Base-by-base conservation (phyloP, 139 green algal species). In the Tetraselmis striata region DNA sequence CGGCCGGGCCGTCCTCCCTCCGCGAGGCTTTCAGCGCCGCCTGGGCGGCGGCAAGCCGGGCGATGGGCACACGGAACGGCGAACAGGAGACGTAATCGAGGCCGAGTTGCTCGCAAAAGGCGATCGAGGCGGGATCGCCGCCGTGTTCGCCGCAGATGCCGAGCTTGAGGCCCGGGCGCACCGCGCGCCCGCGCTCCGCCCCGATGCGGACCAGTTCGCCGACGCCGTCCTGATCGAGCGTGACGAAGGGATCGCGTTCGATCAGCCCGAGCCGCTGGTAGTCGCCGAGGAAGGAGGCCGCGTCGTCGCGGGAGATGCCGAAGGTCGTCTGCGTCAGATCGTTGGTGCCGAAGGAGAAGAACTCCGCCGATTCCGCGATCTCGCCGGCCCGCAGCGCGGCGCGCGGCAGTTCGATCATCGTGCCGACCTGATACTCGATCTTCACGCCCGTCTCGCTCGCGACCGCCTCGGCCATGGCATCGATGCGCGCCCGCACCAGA, bases 261-360 rank as follows among this genome's bases (percentile, higher is more conserved):
- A 18, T 25, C 45, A 67, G 5, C n/a, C n/a, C n/a, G n/a, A n/a
- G n/a, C n/a, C n/a, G n/a, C n/a, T n/a, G 59, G 84, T 91, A 91
- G 29, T 26, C 77, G 29, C 80, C 77, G 1, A 91, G 81, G 77
- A 91, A 91, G 26, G 83, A 83, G 29, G 26, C 26, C 2, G 81
- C 83, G 82, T 91, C 87, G 76, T 91, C 87, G 27, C 87, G 81
- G n/a, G 32, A 82, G 83, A 82, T 89, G 2, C 87, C 87, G 81
- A 85, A 91, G 24, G 87, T 90, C 79, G 86, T 88, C 80, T 91
- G 86, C 30, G 87, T 91, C 23, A 91, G 82, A n/a, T 91, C 87
- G 82, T 91, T 91, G 28, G 87, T 89, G 27, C 87, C 87, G 77
- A 89, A 91, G 22, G 80, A 87, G 84, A 91, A 91, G 78, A 91